Evolutionary conservation across 176 grass and related monocot genomes (phyloP), one percentile per base, ranked within the genome.

Genomic region (Otatea glauca): DNA sequence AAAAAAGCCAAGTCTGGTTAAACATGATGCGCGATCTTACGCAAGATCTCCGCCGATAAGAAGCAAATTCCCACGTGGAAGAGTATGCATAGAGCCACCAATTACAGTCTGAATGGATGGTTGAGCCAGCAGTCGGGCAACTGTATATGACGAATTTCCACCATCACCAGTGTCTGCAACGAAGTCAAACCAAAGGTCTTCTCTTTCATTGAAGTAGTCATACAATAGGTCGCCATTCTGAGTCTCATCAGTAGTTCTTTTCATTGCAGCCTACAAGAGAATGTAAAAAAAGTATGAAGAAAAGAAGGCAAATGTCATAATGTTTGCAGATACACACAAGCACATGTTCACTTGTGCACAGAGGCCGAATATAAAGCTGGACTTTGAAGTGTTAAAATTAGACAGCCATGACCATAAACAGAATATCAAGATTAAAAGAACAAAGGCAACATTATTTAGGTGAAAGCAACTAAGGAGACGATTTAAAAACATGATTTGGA

Each of bases 131-230:
- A 97, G 48, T 32, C 89, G 81, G 69, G 94, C 87, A 81, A 97
- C 91, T 37, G 94, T 84, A 80, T 97, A 97, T 38, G 91, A 97
- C 47, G 94, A 88, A 73, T 97, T 97, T 44, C 94, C 94, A 49
- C 94, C 94, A 90, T 97, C 91, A 80, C 94, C 94, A 25, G 94
- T 97, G 77, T 97, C 94, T 45, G 94, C 94, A 65, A 97, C 90
- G 70, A 97, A 97, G 85, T 97, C 94, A 89, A 97, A 97, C 92
- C 92, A 97, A 61, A 97, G 70, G 60, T 92, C 92, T 74, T 94
- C 92, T 83, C 45, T 94, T 90, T 91, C 88, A 83, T 65, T 87
- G 75, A 88, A 93, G 73, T 92, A 78, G 61, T 92, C 83, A 74
- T 97, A 97, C 51, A 97, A 70, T 60, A 94, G 68, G 81, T 92